A percentile compares a stretch with the other conserved stretches of the same genome.
Evolutionary conservation across 495 filamentous ascomycete species (phyloP).

Genomic region (Glonium stellatum): DNA sequence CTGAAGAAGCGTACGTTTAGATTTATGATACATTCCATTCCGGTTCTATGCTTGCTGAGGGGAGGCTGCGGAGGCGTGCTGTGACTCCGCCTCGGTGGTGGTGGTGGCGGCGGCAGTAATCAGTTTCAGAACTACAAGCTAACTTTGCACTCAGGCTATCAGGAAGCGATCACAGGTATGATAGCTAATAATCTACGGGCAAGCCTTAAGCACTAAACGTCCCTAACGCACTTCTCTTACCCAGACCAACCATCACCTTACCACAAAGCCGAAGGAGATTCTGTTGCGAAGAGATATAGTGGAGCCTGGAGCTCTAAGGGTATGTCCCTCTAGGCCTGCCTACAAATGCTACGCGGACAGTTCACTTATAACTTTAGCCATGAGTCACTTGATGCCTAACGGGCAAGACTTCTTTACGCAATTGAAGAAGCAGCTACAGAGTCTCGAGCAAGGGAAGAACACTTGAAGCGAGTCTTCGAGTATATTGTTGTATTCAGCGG

Average conservation of each 20-base stretch:
- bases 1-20: conserved; percentile 27
- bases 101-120: too few relatives aligned
- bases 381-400: conserved; percentile 25
- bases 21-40: not conserved
- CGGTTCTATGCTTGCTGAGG: not conserved
- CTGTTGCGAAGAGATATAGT: conserved; percentile 22
- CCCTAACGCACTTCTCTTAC: conserved; percentile 6
- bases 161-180: conserved; percentile 5
- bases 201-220: not conserved
- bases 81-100: not conserved
- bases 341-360: not conserved
- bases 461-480: not conserved
- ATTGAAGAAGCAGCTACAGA: conserved; percentile 6
- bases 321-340: conserved; percentile 2
- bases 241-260: conserved; percentile 21
- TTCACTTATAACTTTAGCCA: not conserved
- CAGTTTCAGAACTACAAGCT: not conserved
- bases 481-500: conserved; percentile 4
- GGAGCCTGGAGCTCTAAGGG: conserved; percentile 27
- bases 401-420: conserved; percentile 28
- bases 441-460: not conserved
- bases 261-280: conserved; percentile 27
- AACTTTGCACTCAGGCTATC: conserved; percentile 3
- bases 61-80: not conserved
- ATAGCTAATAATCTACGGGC: conserved; percentile 7